Percentiles rank a stretch among this genome's conserved stretches.
Conservation (phyloP, 176 grass and related monocot genomes). For the barley (Hordeum vulgare) region MorexV3_pseudomolecules_assembly NC_058522.1:107502169-107502668, state of each 20-base stretch:
- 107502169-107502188: neutral
- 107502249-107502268: neutral
- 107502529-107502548: neutral
- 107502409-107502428: neutral
- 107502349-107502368: neutral
- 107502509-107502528: neutral
- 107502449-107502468: neutral
- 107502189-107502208: neutral
- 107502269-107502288: neutral
- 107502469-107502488: neutral
- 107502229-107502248: neutral
- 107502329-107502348: constrained; percentile 9
- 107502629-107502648: neutral
- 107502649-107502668: neutral
- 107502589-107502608: neutral
- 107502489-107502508: neutral
- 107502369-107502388: neutral
- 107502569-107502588: neutral
- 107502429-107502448: neutral
- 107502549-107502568: neutral
- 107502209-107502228: neutral
- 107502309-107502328: neutral
- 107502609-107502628: neutral
- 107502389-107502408: neutral
- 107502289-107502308: neutral